Percentiles rank a stretch among this genome's conserved stretches.
Conservation (phyloP, 768 basidiomycete species). For the Termitomyces sp. region DNA sequence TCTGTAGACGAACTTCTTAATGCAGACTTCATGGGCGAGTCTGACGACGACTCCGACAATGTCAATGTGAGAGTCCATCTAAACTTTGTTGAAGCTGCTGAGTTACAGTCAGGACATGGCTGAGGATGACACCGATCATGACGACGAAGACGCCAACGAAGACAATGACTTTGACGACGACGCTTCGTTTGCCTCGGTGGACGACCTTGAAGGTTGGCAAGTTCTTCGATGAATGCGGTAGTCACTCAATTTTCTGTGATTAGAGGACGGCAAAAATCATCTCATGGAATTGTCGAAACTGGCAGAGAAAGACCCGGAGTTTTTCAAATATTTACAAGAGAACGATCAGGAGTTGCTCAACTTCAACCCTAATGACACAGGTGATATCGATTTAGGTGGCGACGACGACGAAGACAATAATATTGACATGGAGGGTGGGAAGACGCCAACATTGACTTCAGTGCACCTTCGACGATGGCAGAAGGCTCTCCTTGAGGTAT, state of each 20-base stretch:
- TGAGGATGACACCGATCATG: constrained; percentile 22
- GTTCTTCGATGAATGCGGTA: background rate
- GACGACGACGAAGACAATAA: constrained; percentile 43
- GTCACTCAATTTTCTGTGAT: background rate
- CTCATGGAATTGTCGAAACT: constrained; percentile 80
- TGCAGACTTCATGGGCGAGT: constrained; percentile 67
- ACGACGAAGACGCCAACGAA: constrained; percentile 32
- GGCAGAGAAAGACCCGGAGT: constrained; percentile 97
- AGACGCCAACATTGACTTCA: constrained; percentile 58
- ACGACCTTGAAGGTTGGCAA: constrained; percentile 63
- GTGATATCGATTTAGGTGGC: constrained; percentile 37
- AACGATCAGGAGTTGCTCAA: constrained; percentile 90
- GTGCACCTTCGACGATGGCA: constrained; percentile 80
- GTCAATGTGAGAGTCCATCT: constrained; percentile 13
- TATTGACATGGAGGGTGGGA: constrained; percentile 41
- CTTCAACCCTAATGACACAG: constrained; percentile 49
- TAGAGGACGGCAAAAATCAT: constrained; percentile 73
- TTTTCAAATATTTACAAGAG: constrained; percentile 96
- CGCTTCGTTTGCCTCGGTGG: constrained; percentile 70
- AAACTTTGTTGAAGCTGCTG: background rate
- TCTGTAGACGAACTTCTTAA: constrained; percentile 75
- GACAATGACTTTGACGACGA: constrained; percentile 39
- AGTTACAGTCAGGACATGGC: constrained; percentile 17
- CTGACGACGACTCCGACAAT: constrained; percentile 24
- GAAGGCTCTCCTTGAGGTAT: constrained; percentile 78